These are phyloP conservation scores for Sphagnum contortum DNA, from an alignment of 225 moss, liverwort and hornwort genomes.

Conservation along the genomic window DNA sequence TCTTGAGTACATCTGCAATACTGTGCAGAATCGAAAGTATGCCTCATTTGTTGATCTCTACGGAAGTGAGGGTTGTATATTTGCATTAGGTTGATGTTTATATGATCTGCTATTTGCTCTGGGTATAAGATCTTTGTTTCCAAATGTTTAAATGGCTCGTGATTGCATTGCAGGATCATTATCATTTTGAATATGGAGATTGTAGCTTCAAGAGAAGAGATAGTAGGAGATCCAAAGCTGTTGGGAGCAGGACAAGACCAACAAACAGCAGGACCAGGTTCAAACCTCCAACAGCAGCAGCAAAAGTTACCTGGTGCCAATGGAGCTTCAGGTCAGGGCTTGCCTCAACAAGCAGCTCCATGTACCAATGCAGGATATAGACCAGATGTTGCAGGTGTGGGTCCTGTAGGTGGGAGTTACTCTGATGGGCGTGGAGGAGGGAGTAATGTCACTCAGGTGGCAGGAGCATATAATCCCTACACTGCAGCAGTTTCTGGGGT, in stretches of 20 bases:
- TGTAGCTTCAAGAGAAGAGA: slow-evolving; percentile 60
- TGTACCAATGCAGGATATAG: slow-evolving; percentile 27
- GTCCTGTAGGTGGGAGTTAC: slow-evolving; percentile 23
- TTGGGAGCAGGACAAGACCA: slow-evolving; percentile 50
- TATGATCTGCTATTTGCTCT: too few relatives aligned
- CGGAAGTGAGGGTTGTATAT: neutral
- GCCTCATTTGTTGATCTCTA: slow-evolving; percentile 6
- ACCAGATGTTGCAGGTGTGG: slow-evolving; percentile 31
- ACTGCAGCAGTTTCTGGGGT: slow-evolving; percentile 41
- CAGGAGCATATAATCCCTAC: slow-evolving; percentile 23
- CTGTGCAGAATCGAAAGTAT: slow-evolving; percentile 88
- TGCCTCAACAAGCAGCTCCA: slow-evolving; percentile 7
- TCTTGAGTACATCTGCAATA: slow-evolving; percentile 88
- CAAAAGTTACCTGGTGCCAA: slow-evolving; percentile 16
- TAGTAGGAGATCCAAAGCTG: slow-evolving; percentile 72
- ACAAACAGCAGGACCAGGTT: slow-evolving; percentile 26
- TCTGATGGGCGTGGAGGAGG: too few relatives aligned
- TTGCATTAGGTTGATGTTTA: too few relatives aligned
- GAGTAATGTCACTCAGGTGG: too few relatives aligned
- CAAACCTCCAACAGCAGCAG: slow-evolving; percentile 29
- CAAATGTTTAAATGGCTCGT: neutral
- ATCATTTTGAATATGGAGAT: slow-evolving; percentile 96
- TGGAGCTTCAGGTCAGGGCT: slow-evolving; percentile 5
- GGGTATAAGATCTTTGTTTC: too few relatives aligned
- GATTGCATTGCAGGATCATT: slow-evolving; percentile 53